Base-by-base conservation (phyloP, 1,284 basidiomycete genomes). In the Cutaneotrichosporon mucoides region DNA sequence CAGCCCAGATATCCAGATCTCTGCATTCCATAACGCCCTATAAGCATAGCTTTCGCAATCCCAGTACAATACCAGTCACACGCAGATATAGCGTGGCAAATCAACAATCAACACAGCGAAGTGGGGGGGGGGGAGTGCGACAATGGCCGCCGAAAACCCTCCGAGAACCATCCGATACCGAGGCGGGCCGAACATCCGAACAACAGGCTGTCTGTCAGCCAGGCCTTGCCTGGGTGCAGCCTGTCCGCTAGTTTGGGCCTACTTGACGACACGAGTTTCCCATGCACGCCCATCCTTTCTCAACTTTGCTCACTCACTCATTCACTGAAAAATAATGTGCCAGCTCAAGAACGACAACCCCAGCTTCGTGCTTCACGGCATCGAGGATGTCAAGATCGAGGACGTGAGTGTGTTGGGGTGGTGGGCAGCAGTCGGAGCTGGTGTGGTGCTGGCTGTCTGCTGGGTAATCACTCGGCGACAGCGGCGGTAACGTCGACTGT, bases 361-460 rank as follows among this genome's bases (percentile, higher is more conserved):
- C 44, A 71, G 68, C 51, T 77, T 77, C 55, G 73, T 77, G 15
- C 69, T 79, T 9, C 73, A 75, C 65, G 76, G 75, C 51, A 68
- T 77, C 55, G 72, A 77, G 61, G 62, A 77, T 57, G 72, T 73
- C 61, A 70, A 71, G 55, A 72, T 68, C 45, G 75, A 78, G 54
- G 64, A 90, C 47, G 76, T 78, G 61, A 68, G 76, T 69, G 48
- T 9, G 13, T 15, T 8, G 9, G 2, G 38, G 38, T n/a, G 38
- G 38, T 40, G 9, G 38, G 38, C 38, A 9, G 38, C 9, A 5
- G 15, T 9, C 33, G 45, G 45, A 47, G 45, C 8, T 40, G 38
- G 24, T 24, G 24, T 24, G 24, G 24, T 24, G 24, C 24, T 24
- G 2, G 24, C 24, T 24, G 24, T 24, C 3, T 24, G 24, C 24